Evolutionary conservation across 1,284 basidiomycete species (phyloP), one percentile per base, ranked within the genome.

Genomic region (Blastosporella zonata): DNA sequence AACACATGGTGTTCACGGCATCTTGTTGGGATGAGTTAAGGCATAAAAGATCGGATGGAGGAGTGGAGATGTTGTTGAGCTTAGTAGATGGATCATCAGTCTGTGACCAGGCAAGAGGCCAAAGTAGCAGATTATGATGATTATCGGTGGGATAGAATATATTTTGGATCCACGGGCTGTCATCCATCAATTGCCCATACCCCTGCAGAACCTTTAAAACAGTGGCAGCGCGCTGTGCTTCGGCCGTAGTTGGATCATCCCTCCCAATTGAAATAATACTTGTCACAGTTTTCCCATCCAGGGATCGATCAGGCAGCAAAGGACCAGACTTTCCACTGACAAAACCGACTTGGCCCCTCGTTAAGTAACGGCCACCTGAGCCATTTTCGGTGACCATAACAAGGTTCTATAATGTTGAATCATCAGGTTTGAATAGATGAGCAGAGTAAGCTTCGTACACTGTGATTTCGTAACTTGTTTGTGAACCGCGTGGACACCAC

Each of bases 131-230:
- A 9, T 59, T 65, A 36, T 62, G 56, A 28, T 55, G 55, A 28
- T 47, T 31, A 38, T 53, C 48, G n/a, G 59, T 44, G 1, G 63
- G 63, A 40, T 75, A 69, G 64, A 72, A 82, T 34, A 87, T 79
- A 53, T 77, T 77, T 27, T 74, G 64, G 15, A 83, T 65, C 75
- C 81, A 87, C 3, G 81, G 77, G 53, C 72, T 82, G 18, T 74
- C 61, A 22, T 70, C 60, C 33, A 75, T 60, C 18, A 77, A 49
- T 9, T 65, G 59, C 21, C 62, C 48, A 5, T 56, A 54, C 2
- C 78, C 78, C 57, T 86, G 81, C 2, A 87, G 67, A 35, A 74
- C 67, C 15, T 62, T 64, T 3, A 81, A 72, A 18, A 84, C 56
- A 13, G 69, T 62, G 0, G 63, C 59, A 1, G 70, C 70, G 25